Evolutionary conservation across 305 asterid species (phyloP), one percentile per base, ranked within the genome.

Genomic region (Galium porrigens): DNA sequence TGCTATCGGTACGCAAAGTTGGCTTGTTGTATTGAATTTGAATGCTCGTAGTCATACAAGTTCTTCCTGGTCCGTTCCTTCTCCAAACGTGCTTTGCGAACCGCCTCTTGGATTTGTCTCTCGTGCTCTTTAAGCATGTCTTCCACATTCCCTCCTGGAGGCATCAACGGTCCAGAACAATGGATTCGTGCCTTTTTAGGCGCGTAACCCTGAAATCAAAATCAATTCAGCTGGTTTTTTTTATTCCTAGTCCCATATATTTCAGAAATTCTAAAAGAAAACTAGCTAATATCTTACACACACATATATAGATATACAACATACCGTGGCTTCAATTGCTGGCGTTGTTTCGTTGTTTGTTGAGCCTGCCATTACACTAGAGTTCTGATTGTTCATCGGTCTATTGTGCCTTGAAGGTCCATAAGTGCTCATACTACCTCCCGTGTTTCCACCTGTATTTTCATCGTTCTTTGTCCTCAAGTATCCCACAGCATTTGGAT

Each of bases 141-240:
- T n/a, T 89, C 98, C 88, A 92, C 82, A 80, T 87, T 92, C 46
- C 95, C 94, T 9, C 98, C 96, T 1, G 94, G 94, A 70, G 95
- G 94, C 88, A 84, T 61, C 58, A 92, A 61, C 42, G 95, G 96
- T 69, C 98, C 98, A 4, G 96, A 92, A 75, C 82, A 87, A 52
- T 64, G 84, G 59, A 92, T 81, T 83, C 94, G 74, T 77, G 73
- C 80, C 78, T 74, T 86, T 77, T 83, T 82, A 46, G 81, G 85
- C 54, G 44, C 79, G 65, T 65, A 85, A 54, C 82, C 85, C 96
- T 86, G 87, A 58, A 75, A 79, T 44, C 61, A 58, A 54, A 22
- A 25, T 10, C 36, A 1, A 63, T 65, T 25, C 68, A 11, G 59
- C 61, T 25, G 36, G 68, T 44, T 17, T 15, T 15, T 60, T 65